Conservation (phyloP, 805 yeast genomes). For the Saccharomyces mikatae region DNA sequence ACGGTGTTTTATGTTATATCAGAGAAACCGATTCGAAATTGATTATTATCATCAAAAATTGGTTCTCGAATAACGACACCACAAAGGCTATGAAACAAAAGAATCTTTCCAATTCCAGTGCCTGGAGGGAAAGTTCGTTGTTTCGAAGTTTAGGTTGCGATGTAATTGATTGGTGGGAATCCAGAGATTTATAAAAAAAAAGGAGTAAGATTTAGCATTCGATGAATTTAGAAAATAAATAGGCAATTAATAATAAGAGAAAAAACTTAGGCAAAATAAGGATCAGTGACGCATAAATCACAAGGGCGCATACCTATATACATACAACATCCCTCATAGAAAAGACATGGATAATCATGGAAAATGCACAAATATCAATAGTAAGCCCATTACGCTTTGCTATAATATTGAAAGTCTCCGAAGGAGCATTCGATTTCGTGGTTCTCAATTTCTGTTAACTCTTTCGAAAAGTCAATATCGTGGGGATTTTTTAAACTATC, state of each 20-base stretch:
- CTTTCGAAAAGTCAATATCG: constrained; percentile 48
- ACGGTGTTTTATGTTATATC: constrained; percentile 28
- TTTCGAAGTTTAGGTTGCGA: constrained; percentile 19
- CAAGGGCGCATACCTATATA: too few relatives aligned
- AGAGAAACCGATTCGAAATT: constrained; percentile 12
- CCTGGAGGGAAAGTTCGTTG: constrained; percentile 4
- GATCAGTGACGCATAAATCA: not conserved
- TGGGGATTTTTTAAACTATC: constrained; percentile 38
- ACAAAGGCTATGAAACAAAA: not conserved
- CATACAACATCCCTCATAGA: not conserved
- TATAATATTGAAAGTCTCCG: constrained; percentile 15
- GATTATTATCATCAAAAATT: constrained; percentile 22
- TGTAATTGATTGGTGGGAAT: constrained; percentile 21
- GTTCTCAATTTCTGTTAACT: constrained; percentile 49
- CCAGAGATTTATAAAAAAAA: not conserved
- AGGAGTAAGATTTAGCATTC: not conserved
- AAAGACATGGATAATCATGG: not conserved
- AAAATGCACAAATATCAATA: not conserved
- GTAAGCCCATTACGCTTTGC: not conserved
- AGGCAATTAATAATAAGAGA: not conserved
- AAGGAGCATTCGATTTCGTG: constrained; percentile 37
- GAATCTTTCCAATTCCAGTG: not conserved
- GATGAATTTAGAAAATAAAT: not conserved
- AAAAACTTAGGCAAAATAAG: not conserved
- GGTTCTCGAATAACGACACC: constrained; percentile 18